phyloP scores from a whole-genome alignment of 2,329 filamentous ascomycete genomes.

The Botrytis fragariae region DNA sequence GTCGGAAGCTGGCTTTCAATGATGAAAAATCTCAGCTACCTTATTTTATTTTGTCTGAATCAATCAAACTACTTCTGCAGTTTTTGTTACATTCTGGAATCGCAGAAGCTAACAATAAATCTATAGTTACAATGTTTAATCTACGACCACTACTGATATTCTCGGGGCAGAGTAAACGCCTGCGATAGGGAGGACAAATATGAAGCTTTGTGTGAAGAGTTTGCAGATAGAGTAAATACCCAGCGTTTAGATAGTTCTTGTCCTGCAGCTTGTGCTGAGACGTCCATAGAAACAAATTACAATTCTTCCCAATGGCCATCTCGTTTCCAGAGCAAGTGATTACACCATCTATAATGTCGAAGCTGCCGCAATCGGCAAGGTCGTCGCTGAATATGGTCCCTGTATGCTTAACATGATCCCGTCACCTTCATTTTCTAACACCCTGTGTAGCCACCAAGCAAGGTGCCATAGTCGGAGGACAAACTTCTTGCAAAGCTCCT shows the following conservation, averaged over 20 bases:
- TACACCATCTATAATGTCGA: slow-evolving; percentile 99
- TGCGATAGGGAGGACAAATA: slow-evolving; percentile 92
- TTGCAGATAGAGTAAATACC: slow-evolving; percentile 76
- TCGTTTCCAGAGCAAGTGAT: slow-evolving; percentile 94
- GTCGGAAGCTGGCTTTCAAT: slow-evolving; percentile 69
- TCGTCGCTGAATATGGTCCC: slow-evolving; percentile 86
- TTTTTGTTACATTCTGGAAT: slow-evolving; percentile 16
- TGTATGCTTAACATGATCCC: slow-evolving; percentile 59
- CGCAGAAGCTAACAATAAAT: slow-evolving; percentile 32
- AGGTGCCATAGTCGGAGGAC: slow-evolving; percentile 91
- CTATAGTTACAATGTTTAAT: background rate
- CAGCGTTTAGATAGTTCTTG: slow-evolving; percentile 40
- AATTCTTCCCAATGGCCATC: slow-evolving; percentile 90
- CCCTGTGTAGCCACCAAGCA: slow-evolving; percentile 75
- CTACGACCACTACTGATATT: slow-evolving; percentile 8
- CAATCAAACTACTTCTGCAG: slow-evolving; percentile 21
- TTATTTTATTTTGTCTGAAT: slow-evolving; percentile 86
- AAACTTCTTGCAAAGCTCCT: slow-evolving; percentile 97
- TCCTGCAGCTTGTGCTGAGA: slow-evolving; percentile 40
- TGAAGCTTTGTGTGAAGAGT: slow-evolving; percentile 76
- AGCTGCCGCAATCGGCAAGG: slow-evolving; percentile 81
- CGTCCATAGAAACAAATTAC: slow-evolving; percentile 71
- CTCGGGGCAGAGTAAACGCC: slow-evolving; percentile 72
- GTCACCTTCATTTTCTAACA: slow-evolving; percentile 25
- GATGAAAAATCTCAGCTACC: slow-evolving; percentile 99